A percentile compares a stretch with the other conserved stretches of the same genome.
Evolutionary conservation across 2,329 filamentous ascomycete genomes (phyloP).

Genomic region (Alternaria gaisen): DNA sequence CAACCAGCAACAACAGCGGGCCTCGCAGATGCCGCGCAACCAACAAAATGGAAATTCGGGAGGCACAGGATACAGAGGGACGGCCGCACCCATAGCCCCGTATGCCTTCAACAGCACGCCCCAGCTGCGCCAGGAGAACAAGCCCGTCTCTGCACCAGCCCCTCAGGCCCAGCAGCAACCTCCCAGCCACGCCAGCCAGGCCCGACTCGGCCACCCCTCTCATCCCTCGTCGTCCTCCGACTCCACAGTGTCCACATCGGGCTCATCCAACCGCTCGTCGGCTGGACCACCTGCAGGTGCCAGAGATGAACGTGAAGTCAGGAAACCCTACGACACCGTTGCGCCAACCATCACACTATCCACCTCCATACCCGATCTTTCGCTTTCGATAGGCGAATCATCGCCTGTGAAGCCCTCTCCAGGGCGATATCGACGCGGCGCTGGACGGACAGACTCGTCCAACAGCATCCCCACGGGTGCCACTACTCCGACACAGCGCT

Average conservation of each 20-base stretch:
- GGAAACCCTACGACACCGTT: conserved; percentile 48
- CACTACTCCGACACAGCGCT: conserved; percentile 45
- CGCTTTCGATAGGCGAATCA: conserved; percentile 65
- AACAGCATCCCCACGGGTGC: conserved; percentile 41
- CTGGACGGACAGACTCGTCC: conserved; percentile 63
- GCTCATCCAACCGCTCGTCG: conserved; percentile 60
- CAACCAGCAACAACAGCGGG: conserved; percentile 51
- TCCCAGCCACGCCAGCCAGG: conserved; percentile 30
- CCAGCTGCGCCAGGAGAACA: conserved; percentile 65
- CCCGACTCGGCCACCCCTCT: conserved; percentile 47
- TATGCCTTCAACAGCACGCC: conserved; percentile 63
- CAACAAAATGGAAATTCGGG: conserved; percentile 55
- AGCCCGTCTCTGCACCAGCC: conserved; percentile 63
- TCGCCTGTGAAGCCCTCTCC: conserved; percentile 74
- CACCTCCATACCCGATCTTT: conserved; percentile 62
- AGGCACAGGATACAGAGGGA: conserved; percentile 53
- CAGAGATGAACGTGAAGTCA: conserved; percentile 60
- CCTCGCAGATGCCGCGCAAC: conserved; percentile 53
- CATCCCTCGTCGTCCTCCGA: conserved; percentile 54
- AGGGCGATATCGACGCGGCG: conserved; percentile 81
- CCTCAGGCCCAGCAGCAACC: conserved; percentile 51
- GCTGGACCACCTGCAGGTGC: conserved; percentile 47
- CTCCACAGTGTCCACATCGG: conserved; percentile 58
- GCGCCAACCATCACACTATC: conserved; percentile 61
- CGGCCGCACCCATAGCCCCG: conserved; percentile 58